Evolutionary conservation across 331 rosid genomes (phyloP).

Genomic region (Erythrophleum ivorense): DNA sequence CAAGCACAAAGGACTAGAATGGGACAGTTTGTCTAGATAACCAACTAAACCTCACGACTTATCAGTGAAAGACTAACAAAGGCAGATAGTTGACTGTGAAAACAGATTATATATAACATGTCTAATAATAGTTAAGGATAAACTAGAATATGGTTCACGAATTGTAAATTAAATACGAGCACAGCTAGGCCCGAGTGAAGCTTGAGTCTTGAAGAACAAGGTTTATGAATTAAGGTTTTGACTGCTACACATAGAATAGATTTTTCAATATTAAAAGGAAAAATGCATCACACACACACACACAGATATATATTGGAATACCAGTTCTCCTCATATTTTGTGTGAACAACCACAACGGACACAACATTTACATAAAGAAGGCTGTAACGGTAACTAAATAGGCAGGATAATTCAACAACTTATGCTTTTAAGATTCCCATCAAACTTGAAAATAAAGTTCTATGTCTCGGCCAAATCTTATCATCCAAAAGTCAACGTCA

Average conservation of each 20-base stretch:
- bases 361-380: neutral
- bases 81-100: neutral
- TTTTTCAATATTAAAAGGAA: neutral
- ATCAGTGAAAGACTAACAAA: neutral
- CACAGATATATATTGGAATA: neutral
- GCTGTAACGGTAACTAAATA: neutral
- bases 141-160: neutral
- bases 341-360: neutral
- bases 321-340: neutral
- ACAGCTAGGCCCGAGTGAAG: too few species aligned
- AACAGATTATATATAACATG: too few species aligned
- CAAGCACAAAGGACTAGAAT: neutral
- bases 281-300: neutral
- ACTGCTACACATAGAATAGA: neutral
- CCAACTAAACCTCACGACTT: neutral
- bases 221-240: too few species aligned
- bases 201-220: too few species aligned
- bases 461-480: slow-evolving; percentile 1
- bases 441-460: neutral
- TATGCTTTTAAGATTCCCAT: slow-evolving; percentile 6
- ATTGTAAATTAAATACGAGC: too few species aligned
- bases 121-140: neutral
- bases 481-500: slow-evolving; percentile 26
- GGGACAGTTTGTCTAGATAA: neutral
- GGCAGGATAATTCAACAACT: slow-evolving; percentile 6